A percentile compares a stretch with the other conserved stretches of the same genome.
phyloP scores from a whole-genome alignment of 2,329 filamentous ascomycete genomes.

The Cladophialophora bantiana region DNA sequence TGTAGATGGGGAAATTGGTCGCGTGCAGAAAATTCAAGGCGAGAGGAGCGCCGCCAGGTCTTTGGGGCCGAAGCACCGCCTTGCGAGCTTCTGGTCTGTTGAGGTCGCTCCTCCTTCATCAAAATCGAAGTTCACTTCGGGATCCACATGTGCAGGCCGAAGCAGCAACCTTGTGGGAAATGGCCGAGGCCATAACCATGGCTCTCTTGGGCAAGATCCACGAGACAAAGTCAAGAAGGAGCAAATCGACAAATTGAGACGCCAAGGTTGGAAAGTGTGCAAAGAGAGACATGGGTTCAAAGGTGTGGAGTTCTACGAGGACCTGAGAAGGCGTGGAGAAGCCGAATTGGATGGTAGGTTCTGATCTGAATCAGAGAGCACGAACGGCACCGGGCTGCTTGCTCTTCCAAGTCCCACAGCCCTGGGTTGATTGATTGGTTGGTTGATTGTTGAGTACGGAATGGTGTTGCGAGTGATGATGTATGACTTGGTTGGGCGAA shows the following conservation, averaged over 20 bases:
- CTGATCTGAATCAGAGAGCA: not conserved
- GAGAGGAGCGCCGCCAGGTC: slow-evolving; percentile 23
- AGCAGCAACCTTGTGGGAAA: not conserved
- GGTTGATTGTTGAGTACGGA: not conserved
- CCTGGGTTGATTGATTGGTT: not conserved
- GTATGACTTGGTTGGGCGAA: too few relatives aligned
- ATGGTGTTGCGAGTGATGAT: too few relatives aligned
- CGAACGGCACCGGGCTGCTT: not conserved
- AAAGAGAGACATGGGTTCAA: slow-evolving; percentile 40
- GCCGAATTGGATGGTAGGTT: slow-evolving; percentile 20
- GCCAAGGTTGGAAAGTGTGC: slow-evolving; percentile 34
- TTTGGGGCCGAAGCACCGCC: slow-evolving; percentile 24
- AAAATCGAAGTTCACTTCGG: not conserved
- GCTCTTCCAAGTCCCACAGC: not conserved
- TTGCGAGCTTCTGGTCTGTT: slow-evolving; percentile 36
- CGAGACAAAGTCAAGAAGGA: slow-evolving; percentile 21
- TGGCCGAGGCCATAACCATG: not conserved
- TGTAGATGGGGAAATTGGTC: slow-evolving; percentile 18
- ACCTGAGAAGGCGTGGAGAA: slow-evolving; percentile 29
- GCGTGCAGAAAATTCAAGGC: slow-evolving; percentile 22
- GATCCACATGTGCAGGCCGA: not conserved
- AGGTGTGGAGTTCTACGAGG: slow-evolving; percentile 36
- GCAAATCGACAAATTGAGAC: slow-evolving; percentile 35
- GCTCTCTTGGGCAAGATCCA: not conserved
- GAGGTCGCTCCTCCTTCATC: not conserved